Conservation (phyloP, 2,329 filamentous ascomycete genomes). For the Peltaster fructicola region DNA sequence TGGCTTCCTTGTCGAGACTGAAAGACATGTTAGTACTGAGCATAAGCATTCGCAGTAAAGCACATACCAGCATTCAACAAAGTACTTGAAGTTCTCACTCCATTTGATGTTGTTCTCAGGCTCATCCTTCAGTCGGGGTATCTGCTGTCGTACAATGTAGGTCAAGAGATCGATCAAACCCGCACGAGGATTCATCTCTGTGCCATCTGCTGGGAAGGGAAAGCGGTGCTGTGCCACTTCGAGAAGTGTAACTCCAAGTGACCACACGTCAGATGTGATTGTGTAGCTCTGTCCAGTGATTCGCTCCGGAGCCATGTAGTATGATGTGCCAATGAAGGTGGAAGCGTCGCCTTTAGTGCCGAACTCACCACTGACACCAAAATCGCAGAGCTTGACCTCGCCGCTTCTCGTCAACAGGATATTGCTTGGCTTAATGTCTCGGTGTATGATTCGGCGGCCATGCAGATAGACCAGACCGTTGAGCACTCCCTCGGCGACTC, state of each 20-base stretch:
- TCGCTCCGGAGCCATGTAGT: constrained; percentile 97
- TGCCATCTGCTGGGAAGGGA: constrained; percentile 92
- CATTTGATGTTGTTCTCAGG: constrained; percentile 60
- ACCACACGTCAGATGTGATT: constrained; percentile 98
- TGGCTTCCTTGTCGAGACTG: constrained; percentile 86
- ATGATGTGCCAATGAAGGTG: constrained; percentile 96
- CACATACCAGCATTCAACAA: constrained; percentile 95
- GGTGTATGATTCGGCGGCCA: constrained; percentile 90
- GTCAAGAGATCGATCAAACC: constrained; percentile 89
- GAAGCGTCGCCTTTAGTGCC: constrained; percentile 97
- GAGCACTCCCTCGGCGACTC: constrained; percentile 87
- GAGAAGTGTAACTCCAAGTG: constrained; percentile 85
- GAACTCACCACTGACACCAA: constrained; percentile 93
- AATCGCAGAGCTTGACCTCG: constrained; percentile 95
- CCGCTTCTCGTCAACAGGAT: constrained; percentile 84
- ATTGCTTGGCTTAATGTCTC: constrained; percentile 97
- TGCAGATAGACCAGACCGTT: constrained; percentile 90
- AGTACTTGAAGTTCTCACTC: constrained; percentile 97
- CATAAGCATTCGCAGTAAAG: too few relatives aligned
- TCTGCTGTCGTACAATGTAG: constrained; percentile 90
- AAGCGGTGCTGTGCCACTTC: constrained; percentile 98
- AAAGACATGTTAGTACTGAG: constrained; percentile 12
- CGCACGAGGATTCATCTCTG: constrained; percentile 83
- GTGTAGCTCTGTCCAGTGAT: constrained; percentile 97
- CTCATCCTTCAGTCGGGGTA: constrained; percentile 91